phyloP scores from a whole-genome alignment of 2,329 filamentous ascomycete genomes.

The Epichloe glyceriae region DNA sequence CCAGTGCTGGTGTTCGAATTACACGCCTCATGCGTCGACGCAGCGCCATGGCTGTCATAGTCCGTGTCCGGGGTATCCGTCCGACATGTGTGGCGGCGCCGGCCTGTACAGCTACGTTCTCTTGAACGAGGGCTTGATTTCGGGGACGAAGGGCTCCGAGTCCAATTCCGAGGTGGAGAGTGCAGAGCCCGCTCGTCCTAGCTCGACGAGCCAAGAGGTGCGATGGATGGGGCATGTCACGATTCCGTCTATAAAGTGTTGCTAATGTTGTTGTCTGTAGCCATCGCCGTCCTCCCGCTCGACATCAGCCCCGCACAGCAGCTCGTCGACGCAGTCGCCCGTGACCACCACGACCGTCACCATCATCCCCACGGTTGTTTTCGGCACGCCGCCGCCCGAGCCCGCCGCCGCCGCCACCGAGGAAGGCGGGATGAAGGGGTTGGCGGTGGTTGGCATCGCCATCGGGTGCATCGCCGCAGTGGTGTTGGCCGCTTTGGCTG shows the following conservation, averaged over 20 bases:
- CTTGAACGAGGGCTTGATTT: not conserved
- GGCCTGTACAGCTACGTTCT: slow-evolving; percentile 3
- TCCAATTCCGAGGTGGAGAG: not conserved
- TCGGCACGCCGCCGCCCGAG: not conserved
- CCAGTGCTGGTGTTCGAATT: slow-evolving; percentile 5
- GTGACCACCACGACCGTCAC: not conserved
- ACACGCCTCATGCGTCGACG: not conserved
- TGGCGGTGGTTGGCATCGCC: not conserved
- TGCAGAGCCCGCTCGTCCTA: not conserved
- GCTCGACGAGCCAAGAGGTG: not conserved
- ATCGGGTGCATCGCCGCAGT: not conserved
- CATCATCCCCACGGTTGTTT: not conserved
- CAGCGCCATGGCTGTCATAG: not conserved
- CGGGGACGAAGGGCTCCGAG: not conserved
- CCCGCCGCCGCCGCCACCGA: not conserved
- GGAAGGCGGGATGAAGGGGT: not conserved
- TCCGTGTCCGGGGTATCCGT: slow-evolving; percentile 4
- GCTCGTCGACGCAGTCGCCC: too few relatives aligned
- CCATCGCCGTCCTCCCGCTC: too few relatives aligned
- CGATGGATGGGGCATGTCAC: too few relatives aligned
- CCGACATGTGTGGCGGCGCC: slow-evolving; percentile 1
- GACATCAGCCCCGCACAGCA: too few relatives aligned
- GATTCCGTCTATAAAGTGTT: too few relatives aligned
- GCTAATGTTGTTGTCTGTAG: too few relatives aligned
- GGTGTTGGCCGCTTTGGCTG: not conserved